Conservation (phyloP, 1,139 yeast genomes). For the Nakaseomyces nivariensis region DNA sequence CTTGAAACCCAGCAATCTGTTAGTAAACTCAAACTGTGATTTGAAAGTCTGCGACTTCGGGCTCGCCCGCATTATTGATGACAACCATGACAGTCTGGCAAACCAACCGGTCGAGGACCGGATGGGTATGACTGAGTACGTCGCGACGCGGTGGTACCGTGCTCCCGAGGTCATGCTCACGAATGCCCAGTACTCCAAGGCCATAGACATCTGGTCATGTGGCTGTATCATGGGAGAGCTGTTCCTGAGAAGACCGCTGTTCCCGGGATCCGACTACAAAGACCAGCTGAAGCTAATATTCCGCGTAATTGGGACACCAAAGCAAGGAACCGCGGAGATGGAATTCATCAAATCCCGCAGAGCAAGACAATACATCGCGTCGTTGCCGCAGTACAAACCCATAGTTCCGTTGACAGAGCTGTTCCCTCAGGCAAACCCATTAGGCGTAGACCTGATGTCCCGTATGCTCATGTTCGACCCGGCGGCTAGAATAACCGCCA, state of each 20-base stretch:
- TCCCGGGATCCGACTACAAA: constrained; percentile 92
- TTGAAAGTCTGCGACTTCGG: constrained; percentile 94
- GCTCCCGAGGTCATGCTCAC: constrained; percentile 97
- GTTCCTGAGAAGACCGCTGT: constrained; percentile 75
- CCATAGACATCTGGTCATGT: constrained; percentile 94
- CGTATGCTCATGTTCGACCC: constrained; percentile 77
- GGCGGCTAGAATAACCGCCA: constrained; percentile 62
- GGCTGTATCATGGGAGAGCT: constrained; percentile 95
- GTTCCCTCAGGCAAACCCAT: constrained; percentile 49
- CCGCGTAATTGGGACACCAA: constrained; percentile 86
- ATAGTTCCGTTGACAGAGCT: constrained; percentile 45
- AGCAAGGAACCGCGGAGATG: constrained; percentile 53
- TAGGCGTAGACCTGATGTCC: constrained; percentile 69
- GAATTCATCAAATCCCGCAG: constrained; percentile 69
- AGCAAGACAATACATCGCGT: constrained; percentile 76
- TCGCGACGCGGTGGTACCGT: constrained; percentile 94
- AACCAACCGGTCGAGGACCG: constrained; percentile 30
- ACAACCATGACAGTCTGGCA: constrained; percentile 5
- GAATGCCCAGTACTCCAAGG: constrained; percentile 84
- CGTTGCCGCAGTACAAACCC: constrained; percentile 48
- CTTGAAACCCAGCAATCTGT: constrained; percentile 78
- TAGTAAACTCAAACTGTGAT: constrained; percentile 87
- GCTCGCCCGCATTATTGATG: constrained; percentile 48
- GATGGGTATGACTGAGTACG: constrained; percentile 80
- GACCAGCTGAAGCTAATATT: constrained; percentile 81